phyloP scores from a whole-genome alignment of 768 basidiomycete genomes.

The Kwoniella dendrophila region DNA sequence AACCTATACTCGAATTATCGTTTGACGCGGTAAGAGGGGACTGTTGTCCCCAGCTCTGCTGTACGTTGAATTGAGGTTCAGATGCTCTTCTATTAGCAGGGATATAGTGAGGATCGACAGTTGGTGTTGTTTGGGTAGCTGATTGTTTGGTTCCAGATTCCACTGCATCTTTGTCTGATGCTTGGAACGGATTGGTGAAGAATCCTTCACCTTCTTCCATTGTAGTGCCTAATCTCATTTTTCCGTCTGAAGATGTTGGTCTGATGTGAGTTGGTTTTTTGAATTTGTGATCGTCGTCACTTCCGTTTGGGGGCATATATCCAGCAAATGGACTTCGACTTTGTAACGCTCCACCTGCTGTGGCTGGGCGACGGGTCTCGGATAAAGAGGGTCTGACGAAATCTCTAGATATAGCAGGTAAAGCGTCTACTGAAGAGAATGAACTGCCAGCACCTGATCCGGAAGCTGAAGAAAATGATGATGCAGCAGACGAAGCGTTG shows the following conservation, averaged over 20 bases:
- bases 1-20: not conserved
- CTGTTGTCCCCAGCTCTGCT: slow-evolving; percentile 8
- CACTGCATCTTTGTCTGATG: slow-evolving; percentile 14
- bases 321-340: slow-evolving; percentile 29
- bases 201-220: slow-evolving; percentile 35
- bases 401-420: slow-evolving; percentile 54
- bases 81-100: slow-evolving; percentile 36
- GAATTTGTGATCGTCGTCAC: slow-evolving; percentile 21
- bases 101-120: slow-evolving; percentile 35
- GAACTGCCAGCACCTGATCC: slow-evolving; percentile 42
- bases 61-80: slow-evolving; percentile 34
- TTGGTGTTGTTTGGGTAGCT: slow-evolving; percentile 11
- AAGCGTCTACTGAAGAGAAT: slow-evolving; percentile 46
- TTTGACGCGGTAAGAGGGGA: not conserved
- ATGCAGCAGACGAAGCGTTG: slow-evolving; percentile 33
- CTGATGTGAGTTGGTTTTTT: slow-evolving; percentile 8
- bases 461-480: slow-evolving; percentile 47
- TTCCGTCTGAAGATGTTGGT: slow-evolving; percentile 21
- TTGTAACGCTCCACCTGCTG: slow-evolving; percentile 50
- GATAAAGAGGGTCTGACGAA: slow-evolving; percentile 48
- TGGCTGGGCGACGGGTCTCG: slow-evolving; percentile 52
- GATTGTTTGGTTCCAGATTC: slow-evolving; percentile 8
- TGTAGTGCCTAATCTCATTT: slow-evolving; percentile 19
- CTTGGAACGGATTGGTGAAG: slow-evolving; percentile 42
- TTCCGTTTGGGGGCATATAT: slow-evolving; percentile 18